phyloP scores from a whole-genome alignment of 164 flowering plant species.

The Euptelea pleiosperma region DNA sequence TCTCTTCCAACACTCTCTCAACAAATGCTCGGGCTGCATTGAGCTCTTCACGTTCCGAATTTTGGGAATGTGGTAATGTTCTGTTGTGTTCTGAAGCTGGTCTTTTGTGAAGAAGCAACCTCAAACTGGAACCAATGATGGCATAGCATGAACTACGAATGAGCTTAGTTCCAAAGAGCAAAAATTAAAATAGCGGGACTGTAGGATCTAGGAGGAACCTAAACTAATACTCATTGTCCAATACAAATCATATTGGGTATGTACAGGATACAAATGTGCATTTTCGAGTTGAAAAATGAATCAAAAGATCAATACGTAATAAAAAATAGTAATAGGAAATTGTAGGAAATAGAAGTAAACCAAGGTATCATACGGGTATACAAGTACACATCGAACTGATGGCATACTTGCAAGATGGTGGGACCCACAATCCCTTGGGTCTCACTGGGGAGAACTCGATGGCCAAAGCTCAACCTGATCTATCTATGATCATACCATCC shows the following conservation, averaged over 20 bases:
- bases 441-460: no score
- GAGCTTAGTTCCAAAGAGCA: background rate
- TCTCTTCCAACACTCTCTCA: constrained; percentile 65
- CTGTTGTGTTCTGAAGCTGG: constrained; percentile 43
- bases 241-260: background rate
- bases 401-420: no score
- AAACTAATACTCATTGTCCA: background rate
- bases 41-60: constrained; percentile 52
- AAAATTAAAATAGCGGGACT: background rate
- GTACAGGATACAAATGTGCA: no score
- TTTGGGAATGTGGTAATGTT: constrained; percentile 22
- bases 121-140: constrained; percentile 54
- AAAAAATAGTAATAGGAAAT: no score
- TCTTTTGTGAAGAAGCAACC: constrained; percentile 74
- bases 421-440: no score
- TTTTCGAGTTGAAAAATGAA: no score
- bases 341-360: no score
- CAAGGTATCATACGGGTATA: no score
- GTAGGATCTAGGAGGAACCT: background rate
- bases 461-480: no score
- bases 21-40: constrained; percentile 50
- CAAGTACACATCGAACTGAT: no score
- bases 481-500: no score
- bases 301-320: no score
- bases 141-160: background rate